Conservation (phyloP, 1,139 yeast species). For the Blastobotrys illinoisensis region DNA sequence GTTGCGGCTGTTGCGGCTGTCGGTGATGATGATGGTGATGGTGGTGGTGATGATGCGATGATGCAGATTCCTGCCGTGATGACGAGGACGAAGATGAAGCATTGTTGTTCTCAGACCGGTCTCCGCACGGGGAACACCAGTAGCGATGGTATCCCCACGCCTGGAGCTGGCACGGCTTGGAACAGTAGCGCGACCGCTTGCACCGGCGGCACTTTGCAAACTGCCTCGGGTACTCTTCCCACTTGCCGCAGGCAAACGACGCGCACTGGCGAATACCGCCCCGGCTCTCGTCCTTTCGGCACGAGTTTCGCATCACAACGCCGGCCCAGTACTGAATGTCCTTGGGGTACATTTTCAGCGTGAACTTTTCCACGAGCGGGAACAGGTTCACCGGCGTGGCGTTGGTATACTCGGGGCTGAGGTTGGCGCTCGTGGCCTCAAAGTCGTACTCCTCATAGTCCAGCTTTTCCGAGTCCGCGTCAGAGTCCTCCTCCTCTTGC, state of each 20-base stretch:
- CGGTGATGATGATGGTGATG: not conserved
- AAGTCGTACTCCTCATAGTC: constrained; percentile 57
- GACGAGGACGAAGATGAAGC: not conserved
- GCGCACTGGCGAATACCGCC: constrained; percentile 97
- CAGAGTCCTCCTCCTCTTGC: constrained; percentile 22
- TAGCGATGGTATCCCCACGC: constrained; percentile 93
- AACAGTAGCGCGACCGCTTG: constrained; percentile 90
- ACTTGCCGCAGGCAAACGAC: constrained; percentile 84
- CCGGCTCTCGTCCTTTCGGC: constrained; percentile 77
- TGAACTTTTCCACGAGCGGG: constrained; percentile 87
- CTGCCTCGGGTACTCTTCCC: constrained; percentile 88
- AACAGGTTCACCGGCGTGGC: constrained; percentile 55
- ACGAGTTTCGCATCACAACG: constrained; percentile 91
- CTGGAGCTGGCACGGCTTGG: constrained; percentile 81
- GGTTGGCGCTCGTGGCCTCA: constrained; percentile 14
- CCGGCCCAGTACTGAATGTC: constrained; percentile 97
- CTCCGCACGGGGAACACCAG: constrained; percentile 54
- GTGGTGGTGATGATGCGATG: not conserved
- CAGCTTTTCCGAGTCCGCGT: constrained; percentile 31
- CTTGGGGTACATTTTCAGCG: constrained; percentile 58
- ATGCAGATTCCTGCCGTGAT: not conserved
- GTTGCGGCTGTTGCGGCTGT: not conserved
- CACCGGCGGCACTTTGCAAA: constrained; percentile 94
- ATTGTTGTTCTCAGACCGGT: not conserved
- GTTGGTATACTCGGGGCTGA: not conserved